Base-by-base conservation (phyloP, 202 grass and related monocot species). In the Carex arenaria region DNA sequence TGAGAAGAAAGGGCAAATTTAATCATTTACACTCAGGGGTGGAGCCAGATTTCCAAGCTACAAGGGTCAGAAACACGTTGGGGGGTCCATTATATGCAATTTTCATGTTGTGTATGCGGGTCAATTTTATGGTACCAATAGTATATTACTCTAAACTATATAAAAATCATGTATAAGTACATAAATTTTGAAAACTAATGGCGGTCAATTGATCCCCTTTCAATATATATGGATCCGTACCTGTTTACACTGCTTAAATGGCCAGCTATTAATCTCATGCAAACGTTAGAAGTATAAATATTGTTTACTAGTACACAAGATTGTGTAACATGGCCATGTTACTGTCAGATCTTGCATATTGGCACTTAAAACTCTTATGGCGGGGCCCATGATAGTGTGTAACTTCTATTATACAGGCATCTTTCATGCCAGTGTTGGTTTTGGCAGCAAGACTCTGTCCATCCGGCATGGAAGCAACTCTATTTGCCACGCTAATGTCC, bases 401-500 rank as follows among this genome's bases (percentile, higher is more conserved):
- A 13, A 38, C 38, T 68, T 82, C 17, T 60, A 56, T 69, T 38
- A 0, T 90, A 76, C 77, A 98, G 95, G 95, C 95, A 86, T 95
- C 95, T 9, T 98, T 98, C 81, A 98, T 98, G 95, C 95, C 95
- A 1, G 91, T 98, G 49, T 78, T 98, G 61, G 95, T 98, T 53
- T 80, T 98, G 76, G 95, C 95, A 62, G 95, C 92, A 51, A 93
- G 88, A 18, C 73, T 98, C 79, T 98, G 92, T 64, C 95, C 95
- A 69, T 19, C 81, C 2, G 95, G 95, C 47, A 64, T 94, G 74
- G 95, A 98, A 90, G 95, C 95, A 19, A 98, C 95, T 15, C 66
- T 98, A 53, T 98, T 98, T 67, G 95, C 95, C 52, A 98, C 95
- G 6, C 82, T 95, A 53, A 98, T 98, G 95, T 98, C 95, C 9